phyloP scores from a whole-genome alignment of 2,329 filamentous ascomycete species.

The Colletotrichum melonis region DNA sequence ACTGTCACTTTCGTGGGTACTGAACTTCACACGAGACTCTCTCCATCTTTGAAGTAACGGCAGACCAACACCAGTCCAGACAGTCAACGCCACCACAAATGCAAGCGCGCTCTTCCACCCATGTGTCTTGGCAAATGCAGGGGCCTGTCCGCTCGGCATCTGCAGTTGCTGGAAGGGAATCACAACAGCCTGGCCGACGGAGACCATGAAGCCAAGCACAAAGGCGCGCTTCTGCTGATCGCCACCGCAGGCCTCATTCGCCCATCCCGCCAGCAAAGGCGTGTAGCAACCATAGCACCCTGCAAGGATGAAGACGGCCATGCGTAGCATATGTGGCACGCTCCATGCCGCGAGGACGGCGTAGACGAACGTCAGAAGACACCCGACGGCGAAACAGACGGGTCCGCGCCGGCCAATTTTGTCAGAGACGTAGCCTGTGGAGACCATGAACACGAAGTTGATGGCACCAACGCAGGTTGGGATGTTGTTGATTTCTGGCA shows the following conservation, averaged over 20 bases:
- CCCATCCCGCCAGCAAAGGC: slow-evolving; percentile 53
- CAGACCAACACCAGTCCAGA: slow-evolving; percentile 47
- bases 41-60: slow-evolving; percentile 40
- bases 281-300: slow-evolving; percentile 56
- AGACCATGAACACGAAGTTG: slow-evolving; percentile 54
- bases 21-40: slow-evolving; percentile 24
- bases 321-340: slow-evolving; percentile 48
- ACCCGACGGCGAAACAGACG: slow-evolving; percentile 49
- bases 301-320: slow-evolving; percentile 52
- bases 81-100: slow-evolving; percentile 46
- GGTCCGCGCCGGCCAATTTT: slow-evolving; percentile 49
- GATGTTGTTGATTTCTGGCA: slow-evolving; percentile 57
- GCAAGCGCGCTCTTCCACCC: slow-evolving; percentile 48
- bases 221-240: slow-evolving; percentile 57
- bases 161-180: slow-evolving; percentile 53
- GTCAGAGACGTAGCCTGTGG: slow-evolving; percentile 49
- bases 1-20: slow-evolving; percentile 21
- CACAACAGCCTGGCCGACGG: slow-evolving; percentile 49
- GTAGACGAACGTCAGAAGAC: slow-evolving; percentile 49
- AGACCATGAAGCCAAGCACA: slow-evolving; percentile 51
- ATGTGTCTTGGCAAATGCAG: slow-evolving; percentile 47
- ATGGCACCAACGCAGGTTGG: slow-evolving; percentile 55
- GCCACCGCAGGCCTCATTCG: slow-evolving; percentile 52
- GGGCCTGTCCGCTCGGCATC: slow-evolving; percentile 49
- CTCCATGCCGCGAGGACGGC: slow-evolving; percentile 51